Conservation (phyloP, 768 basidiomycete species). For the Cyathus striatus region DNA sequence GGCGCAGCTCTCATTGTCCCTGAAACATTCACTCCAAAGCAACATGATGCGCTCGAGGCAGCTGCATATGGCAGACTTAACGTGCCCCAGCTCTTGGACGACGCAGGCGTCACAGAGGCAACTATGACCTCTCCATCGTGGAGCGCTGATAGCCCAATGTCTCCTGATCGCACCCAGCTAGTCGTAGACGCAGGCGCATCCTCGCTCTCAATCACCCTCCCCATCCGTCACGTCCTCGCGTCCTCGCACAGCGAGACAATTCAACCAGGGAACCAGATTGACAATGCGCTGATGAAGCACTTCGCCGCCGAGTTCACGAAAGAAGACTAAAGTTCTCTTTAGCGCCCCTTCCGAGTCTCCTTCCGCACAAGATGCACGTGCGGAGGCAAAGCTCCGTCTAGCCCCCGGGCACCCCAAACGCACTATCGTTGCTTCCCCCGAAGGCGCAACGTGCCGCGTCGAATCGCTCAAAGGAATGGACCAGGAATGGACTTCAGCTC, state of each 20-base stretch:
- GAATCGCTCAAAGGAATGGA: slow-evolving; percentile 95
- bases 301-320: slow-evolving; percentile 97
- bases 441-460: slow-evolving; percentile 87
- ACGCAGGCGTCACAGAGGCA: slow-evolving; percentile 72
- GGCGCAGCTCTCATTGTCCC: slow-evolving; percentile 86
- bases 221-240: slow-evolving; percentile 62
- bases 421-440: slow-evolving; percentile 80
- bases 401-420: slow-evolving; percentile 95
- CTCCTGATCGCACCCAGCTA: slow-evolving; percentile 69
- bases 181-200: slow-evolving; percentile 80
- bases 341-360: slow-evolving; percentile 56
- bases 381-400: slow-evolving; percentile 89
- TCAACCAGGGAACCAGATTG: slow-evolving; percentile 68
- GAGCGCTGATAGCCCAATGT: slow-evolving; percentile 28
- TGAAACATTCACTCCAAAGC: slow-evolving; percentile 62
- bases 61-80: slow-evolving; percentile 83
- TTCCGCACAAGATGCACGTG: slow-evolving; percentile 60
- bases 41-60: slow-evolving; percentile 63
- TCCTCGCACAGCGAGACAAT: slow-evolving; percentile 38
- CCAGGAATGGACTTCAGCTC: slow-evolving; percentile 81
- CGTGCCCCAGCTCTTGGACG: slow-evolving; percentile 84
- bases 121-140: slow-evolving; percentile 45
- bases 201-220: slow-evolving; percentile 61
- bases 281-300: slow-evolving; percentile 80
- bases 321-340: slow-evolving; percentile 80